These are phyloP conservation scores for Eucalyptus regnans DNA, from an alignment of 345 rosid genomes.

Conservation along the genomic window DNA sequence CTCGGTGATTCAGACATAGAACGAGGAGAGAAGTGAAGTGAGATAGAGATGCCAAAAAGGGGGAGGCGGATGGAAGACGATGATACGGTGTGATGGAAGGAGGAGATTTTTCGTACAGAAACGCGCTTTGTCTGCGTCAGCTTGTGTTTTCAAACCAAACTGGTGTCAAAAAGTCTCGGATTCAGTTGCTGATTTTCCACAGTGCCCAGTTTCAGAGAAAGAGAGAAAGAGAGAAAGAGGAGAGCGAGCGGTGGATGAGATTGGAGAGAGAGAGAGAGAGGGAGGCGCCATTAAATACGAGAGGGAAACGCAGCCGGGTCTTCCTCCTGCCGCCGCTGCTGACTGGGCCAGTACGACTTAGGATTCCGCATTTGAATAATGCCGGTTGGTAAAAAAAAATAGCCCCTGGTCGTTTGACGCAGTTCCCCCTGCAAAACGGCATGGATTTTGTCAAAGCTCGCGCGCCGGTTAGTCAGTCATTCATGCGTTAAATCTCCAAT, in stretches of 20 bases:
- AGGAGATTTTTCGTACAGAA: not conserved
- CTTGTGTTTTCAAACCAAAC: not conserved
- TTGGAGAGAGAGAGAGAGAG: not conserved
- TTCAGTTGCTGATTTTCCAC: not conserved
- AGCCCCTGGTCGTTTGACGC: not conserved
- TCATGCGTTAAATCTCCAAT: not conserved
- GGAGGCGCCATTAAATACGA: not conserved
- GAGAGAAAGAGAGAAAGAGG: not conserved
- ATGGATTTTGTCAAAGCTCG: not conserved
- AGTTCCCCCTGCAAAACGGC: not conserved
- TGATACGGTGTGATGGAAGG: not conserved
- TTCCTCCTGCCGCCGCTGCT: not conserved
- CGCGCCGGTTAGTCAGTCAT: not conserved
- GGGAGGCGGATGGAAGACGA: not conserved
- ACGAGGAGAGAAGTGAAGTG: not conserved
- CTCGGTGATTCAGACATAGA: not conserved
- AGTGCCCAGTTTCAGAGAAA: not conserved
- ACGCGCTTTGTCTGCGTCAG: not conserved
- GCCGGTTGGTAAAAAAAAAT: not conserved
- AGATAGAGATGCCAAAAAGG: not conserved
- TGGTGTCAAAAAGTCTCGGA: not conserved
- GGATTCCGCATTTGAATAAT: not conserved
- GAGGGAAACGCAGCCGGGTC: not conserved
- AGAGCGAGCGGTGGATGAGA: not conserved
- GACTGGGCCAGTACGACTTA: not conserved